Percentiles rank a stretch among this genome's conserved stretches.
Conservation (phyloP, 2,329 filamentous ascomycete species). For the Coniosporium tulheliwenetii region DNA sequence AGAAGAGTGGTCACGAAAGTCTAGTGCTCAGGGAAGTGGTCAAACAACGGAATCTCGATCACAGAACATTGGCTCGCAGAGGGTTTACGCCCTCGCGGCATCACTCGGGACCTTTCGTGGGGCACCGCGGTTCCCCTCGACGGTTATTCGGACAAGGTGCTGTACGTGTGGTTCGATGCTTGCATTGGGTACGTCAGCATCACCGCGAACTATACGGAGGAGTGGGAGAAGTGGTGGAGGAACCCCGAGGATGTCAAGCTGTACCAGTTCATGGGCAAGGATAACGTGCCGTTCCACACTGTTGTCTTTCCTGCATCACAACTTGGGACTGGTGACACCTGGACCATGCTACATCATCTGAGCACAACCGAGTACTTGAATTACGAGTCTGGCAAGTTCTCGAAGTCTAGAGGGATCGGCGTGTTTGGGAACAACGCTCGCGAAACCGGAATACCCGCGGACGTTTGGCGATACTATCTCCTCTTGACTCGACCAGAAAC, state of each 20-base stretch:
- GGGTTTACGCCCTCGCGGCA: conserved; percentile 72
- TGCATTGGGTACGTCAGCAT: conserved; percentile 95
- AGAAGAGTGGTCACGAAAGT: conserved; percentile 59
- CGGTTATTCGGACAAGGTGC: conserved; percentile 59
- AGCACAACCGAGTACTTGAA: conserved; percentile 84
- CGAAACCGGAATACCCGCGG: conserved; percentile 67
- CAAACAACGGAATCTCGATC: conserved; percentile 57
- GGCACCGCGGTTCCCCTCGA: conserved; percentile 48
- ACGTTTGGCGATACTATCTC: conserved; percentile 91
- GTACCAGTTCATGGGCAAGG: conserved; percentile 94
- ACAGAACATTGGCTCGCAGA: conserved; percentile 70
- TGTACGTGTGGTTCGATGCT: conserved; percentile 89
- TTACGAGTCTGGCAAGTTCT: conserved; percentile 83
- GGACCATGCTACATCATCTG: conserved; percentile 80
- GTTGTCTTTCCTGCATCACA: conserved; percentile 85
- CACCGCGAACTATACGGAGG: conserved; percentile 71
- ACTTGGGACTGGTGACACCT: conserved; percentile 67
- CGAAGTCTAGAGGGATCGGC: conserved; percentile 75
- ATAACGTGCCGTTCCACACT: conserved; percentile 75
- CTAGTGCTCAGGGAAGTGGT: conserved; percentile 65
- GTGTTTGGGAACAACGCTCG: conserved; percentile 85
- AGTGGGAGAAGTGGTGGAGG: conserved; percentile 93
- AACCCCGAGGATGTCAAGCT: conserved; percentile 76
- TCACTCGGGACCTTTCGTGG: conserved; percentile 88
- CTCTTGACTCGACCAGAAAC: conserved; percentile 74